A percentile compares a stretch with the other conserved stretches of the same genome.
These are phyloP conservation scores for Phoenix roebelenii DNA, from an alignment of 176 grass and related monocot species.

Conservation along the genomic window DNA sequence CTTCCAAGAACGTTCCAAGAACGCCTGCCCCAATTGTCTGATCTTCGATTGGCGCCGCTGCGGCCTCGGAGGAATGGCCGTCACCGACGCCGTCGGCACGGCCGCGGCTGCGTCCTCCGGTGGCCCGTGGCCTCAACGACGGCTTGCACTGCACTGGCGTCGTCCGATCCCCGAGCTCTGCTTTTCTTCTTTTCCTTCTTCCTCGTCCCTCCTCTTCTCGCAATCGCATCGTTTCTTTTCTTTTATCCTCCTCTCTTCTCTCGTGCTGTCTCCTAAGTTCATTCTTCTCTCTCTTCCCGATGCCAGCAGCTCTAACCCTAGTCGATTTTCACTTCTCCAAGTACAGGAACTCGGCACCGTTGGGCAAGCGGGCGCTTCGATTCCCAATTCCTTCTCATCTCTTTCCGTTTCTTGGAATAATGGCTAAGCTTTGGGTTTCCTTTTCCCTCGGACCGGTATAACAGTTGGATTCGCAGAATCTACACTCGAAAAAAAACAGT, in stretches of 20 bases:
- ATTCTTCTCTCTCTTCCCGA: not conserved
- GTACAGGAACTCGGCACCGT: slow-evolving; percentile 78
- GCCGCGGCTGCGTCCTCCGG: slow-evolving; percentile 35
- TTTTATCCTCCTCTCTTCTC: not conserved
- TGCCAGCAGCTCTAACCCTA: slow-evolving; percentile 25
- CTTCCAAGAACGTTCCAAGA: too few species aligned
- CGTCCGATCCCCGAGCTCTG: slow-evolving; percentile 30
- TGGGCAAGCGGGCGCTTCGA: slow-evolving; percentile 28
- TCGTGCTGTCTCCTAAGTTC: not conserved
- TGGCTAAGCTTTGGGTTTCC: not conserved
- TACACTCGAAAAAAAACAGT: slow-evolving; percentile 14
- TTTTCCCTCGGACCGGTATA: not conserved
- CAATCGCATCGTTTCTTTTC: not conserved
- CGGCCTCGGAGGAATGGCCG: not conserved
- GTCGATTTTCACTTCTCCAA: slow-evolving; percentile 54
- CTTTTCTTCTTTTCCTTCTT: slow-evolving; percentile 12
- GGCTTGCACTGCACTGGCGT: slow-evolving; percentile 66
- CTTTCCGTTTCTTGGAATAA: not conserved
- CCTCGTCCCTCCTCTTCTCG: not conserved
- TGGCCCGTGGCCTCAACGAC: slow-evolving; percentile 58
- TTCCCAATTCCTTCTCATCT: not conserved
- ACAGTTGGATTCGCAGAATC: slow-evolving; percentile 45
- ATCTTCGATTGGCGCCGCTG: slow-evolving; percentile 14
- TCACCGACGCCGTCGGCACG: not conserved
- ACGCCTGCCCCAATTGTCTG: too few species aligned